Evolutionary conservation across 805 yeast species (phyloP), one percentile per base, ranked within the genome.

Genomic region (Candida schatavii): DNA sequence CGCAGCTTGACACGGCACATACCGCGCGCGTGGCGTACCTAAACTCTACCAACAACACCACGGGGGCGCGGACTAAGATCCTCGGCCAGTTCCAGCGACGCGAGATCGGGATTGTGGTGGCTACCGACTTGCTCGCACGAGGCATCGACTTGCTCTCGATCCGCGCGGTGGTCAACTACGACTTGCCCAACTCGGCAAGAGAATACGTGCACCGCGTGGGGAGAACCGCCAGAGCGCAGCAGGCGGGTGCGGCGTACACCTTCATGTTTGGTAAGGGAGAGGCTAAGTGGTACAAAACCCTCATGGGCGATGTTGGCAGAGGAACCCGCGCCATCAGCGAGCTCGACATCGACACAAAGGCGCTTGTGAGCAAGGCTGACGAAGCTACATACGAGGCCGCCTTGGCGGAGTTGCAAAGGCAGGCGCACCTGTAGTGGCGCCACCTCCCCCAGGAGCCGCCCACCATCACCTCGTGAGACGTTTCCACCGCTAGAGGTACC

Each of bases 181-280:
- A 93, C 57, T 62, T 89, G 41, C 99, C 99, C 18, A 73, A 79
- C 20, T 85, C 96, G 1, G 75, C 90, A 1, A 82, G 95, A 48
- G 98, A 93, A 52, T 93, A 93, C 51, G 88, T 93, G 21, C 99
- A 93, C 64, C 77, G 99, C 55, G 88, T 89, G 30, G 99, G 99
- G 31, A 82, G 99, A 69, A 90, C 98, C 0, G 97, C 98, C 2
- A 80, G 99, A 66, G 99, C 99, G 2, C 83, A 85, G 39, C 77
- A 81, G 27, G 40, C 50, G 0, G 99, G 99, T 57, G 66, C 68
- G 28, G 96, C 96, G 0, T 77, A 81, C 57, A 85, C 80, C 36
- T 59, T 91, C 20, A 70, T 82, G n/a, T 72, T 80, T 44, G 95
- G 96, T 22, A 79, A 78, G 41, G 90, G 89, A 40, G 98, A 93